A percentile compares a stretch with the other conserved stretches of the same genome.
These are phyloP conservation scores for Penicillium silybi DNA, from an alignment of 495 filamentous ascomycete genomes.

Conservation along the genomic window DNA sequence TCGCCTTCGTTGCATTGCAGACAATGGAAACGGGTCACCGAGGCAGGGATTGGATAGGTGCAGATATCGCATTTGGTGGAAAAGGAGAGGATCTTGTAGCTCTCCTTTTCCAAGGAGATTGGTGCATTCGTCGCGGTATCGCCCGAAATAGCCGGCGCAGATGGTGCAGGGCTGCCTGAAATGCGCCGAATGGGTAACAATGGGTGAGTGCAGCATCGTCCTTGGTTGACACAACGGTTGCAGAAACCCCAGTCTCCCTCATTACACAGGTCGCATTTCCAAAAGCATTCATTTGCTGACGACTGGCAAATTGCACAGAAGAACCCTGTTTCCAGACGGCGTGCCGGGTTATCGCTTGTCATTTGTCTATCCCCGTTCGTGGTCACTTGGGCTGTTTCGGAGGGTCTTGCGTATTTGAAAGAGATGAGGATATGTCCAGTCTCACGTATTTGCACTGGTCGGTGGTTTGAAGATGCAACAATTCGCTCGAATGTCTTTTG, in stretches of 20 bases:
- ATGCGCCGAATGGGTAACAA: slow-evolving; percentile 62
- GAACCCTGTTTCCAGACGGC: slow-evolving; percentile 68
- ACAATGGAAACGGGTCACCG: slow-evolving; percentile 72
- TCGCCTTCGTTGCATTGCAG: slow-evolving; percentile 63
- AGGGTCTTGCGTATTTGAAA: slow-evolving; percentile 61
- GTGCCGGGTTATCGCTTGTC: slow-evolving; percentile 60
- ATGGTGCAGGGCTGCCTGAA: slow-evolving; percentile 15
- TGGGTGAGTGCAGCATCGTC: slow-evolving; percentile 70
- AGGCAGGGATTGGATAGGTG: slow-evolving; percentile 62
- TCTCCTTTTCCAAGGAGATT: slow-evolving; percentile 35
- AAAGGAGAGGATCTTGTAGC: slow-evolving; percentile 58
- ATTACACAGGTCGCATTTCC: slow-evolving; percentile 80
- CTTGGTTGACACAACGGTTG: slow-evolving; percentile 73
- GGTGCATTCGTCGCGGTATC: slow-evolving; percentile 17
- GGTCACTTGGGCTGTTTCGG: slow-evolving; percentile 24
- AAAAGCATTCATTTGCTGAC: slow-evolving; percentile 72
- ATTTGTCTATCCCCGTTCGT: slow-evolving; percentile 31
- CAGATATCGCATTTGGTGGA: slow-evolving; percentile 73
- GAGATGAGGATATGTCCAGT: slow-evolving; percentile 64
- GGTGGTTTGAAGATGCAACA: slow-evolving; percentile 38
- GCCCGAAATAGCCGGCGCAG: slow-evolving; percentile 20
- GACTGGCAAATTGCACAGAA: slow-evolving; percentile 76
- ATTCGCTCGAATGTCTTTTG: slow-evolving; percentile 51
- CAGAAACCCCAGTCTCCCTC: slow-evolving; percentile 93
- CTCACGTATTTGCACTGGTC: slow-evolving; percentile 36